Evolutionary conservation across 75 land plant genomes (phyloP).

Genomic region (Gnetum montanum): DNA sequence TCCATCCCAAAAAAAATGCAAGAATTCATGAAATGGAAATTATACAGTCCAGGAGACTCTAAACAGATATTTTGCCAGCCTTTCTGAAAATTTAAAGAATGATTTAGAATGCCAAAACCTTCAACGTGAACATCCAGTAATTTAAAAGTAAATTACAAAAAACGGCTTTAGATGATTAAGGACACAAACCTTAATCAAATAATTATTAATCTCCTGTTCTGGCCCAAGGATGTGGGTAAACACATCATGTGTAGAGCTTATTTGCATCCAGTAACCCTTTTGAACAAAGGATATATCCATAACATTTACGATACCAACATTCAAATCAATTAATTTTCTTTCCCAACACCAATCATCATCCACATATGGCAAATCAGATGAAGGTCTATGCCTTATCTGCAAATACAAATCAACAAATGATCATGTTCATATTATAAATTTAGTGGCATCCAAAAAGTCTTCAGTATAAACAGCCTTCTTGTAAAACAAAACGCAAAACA

Average conservation of each 20-base stretch:
- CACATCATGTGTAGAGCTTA: constrained; percentile 72
- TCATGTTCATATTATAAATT: too few relatives aligned
- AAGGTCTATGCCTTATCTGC: constrained; percentile 46
- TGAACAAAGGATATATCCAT: constrained; percentile 58
- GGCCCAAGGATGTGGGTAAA: constrained; percentile 37
- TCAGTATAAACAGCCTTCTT: too few relatives aligned
- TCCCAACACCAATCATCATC: constrained; percentile 97
- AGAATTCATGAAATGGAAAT: constrained; percentile 60
- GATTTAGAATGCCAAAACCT: neutral
- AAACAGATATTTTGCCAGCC: constrained; percentile 69
- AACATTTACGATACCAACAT: constrained; percentile 53
- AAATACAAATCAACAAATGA: too few relatives aligned
- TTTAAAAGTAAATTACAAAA: neutral
- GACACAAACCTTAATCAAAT: constrained; percentile 52
- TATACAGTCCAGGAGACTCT: constrained; percentile 60
- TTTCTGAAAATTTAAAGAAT: constrained; percentile 43
- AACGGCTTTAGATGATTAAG: too few relatives aligned
- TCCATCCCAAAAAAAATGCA: constrained; percentile 78
- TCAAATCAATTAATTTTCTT: constrained; percentile 36
- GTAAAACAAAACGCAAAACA: too few relatives aligned
- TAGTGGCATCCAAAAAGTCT: too few relatives aligned
- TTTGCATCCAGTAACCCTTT: constrained; percentile 67
- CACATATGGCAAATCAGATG: constrained; percentile 1
- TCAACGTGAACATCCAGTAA: neutral
- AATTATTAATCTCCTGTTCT: constrained; percentile 25